These are phyloP conservation scores for Suillus decipiens DNA, from an alignment of 768 basidiomycete genomes.

Conservation along the genomic window DNA sequence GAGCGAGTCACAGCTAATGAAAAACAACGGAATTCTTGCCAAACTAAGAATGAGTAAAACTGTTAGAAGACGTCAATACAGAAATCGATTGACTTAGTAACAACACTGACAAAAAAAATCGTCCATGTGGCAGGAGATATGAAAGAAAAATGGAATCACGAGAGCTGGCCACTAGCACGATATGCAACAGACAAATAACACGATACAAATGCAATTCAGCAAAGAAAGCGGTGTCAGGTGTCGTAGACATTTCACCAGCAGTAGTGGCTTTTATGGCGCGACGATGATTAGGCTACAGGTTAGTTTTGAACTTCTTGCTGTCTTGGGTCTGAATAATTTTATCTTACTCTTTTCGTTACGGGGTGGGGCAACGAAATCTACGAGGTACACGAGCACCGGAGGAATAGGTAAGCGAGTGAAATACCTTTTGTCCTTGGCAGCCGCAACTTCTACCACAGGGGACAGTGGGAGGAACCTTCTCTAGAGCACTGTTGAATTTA, in stretches of 20 bases:
- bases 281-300: conserved; percentile 1
- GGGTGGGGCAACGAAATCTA: background rate
- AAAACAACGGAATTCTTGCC: background rate
- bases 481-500: background rate
- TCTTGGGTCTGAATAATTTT: background rate
- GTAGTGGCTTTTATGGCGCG: background rate
- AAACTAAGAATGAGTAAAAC: background rate
- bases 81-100: background rate
- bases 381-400: background rate
- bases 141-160: background rate
- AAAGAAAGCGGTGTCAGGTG: background rate
- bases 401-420: background rate
- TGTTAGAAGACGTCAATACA: background rate
- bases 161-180: background rate
- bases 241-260: no score
- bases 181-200: background rate
- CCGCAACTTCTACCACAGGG: background rate
- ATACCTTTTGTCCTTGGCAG: background rate
- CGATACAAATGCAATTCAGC: no score
- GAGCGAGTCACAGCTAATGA: background rate
- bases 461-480: background rate
- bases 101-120: background rate
- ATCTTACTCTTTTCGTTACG: background rate
- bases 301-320: background rate
- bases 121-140: no score